Evolutionary conservation across 495 filamentous ascomycete genomes (phyloP).

Genomic region (Podospora fimiseda): DNA sequence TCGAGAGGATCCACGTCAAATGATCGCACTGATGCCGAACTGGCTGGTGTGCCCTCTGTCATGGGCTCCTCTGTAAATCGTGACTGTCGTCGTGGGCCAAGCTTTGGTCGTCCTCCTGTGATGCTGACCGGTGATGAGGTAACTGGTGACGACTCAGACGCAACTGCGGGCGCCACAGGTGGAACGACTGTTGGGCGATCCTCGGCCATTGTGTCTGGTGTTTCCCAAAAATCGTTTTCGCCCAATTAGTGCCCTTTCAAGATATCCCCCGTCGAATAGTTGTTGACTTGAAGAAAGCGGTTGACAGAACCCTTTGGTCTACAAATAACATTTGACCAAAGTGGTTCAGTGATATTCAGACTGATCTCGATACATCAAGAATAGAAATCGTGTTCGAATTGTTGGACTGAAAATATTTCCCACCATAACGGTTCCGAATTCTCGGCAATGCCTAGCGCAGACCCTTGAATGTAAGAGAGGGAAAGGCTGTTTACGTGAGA

Average conservation of each 20-base stretch:
- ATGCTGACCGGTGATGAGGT: slow-evolving; percentile 1
- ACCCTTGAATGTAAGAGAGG: too few relatives aligned
- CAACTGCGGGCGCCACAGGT: neutral
- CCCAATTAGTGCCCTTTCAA: neutral
- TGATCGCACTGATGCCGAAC: slow-evolving; percentile 14
- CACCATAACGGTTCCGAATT: too few relatives aligned
- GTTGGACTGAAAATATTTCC: neutral
- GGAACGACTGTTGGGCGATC: neutral
- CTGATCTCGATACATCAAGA: neutral
- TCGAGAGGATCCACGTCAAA: neutral
- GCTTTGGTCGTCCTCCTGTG: slow-evolving; percentile 5
- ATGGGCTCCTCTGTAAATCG: slow-evolving; percentile 28
- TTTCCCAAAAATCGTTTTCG: neutral
- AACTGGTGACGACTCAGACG: neutral
- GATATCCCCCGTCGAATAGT: neutral
- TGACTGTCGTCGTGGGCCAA: slow-evolving; percentile 18
- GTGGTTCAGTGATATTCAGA: neutral
- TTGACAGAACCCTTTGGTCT: too few relatives aligned
- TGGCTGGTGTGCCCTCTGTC: slow-evolving; percentile 22
- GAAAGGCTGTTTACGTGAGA: neutral
- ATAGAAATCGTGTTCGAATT: neutral
- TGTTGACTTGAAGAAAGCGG: neutral
- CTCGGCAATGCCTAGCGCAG: too few relatives aligned
- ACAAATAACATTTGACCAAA: neutral
- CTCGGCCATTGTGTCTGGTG: neutral